Evolutionary conservation across 2,329 filamentous ascomycete species (phyloP).

Genomic region (Talaromyces marneffei): DNA sequence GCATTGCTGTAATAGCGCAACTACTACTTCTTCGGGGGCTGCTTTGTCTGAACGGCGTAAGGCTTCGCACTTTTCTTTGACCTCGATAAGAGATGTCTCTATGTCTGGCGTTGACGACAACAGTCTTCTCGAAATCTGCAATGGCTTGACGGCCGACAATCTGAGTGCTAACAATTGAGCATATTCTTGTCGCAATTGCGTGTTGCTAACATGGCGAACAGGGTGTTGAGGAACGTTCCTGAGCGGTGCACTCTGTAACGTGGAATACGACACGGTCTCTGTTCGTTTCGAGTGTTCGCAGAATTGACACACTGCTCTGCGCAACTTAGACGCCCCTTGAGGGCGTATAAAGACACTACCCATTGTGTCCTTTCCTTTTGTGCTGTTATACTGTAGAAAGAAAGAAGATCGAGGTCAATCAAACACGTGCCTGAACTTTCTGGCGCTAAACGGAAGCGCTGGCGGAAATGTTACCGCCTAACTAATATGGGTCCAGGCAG

Average conservation of each 20-base stretch:
- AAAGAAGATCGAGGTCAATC: not conserved
- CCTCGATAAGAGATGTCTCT: constrained; percentile 26
- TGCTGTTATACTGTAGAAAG: not conserved
- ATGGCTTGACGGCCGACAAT: not conserved
- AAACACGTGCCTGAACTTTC: not conserved
- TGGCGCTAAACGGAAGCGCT: not conserved
- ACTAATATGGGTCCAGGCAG: not conserved
- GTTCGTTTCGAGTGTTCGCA: constrained; percentile 31
- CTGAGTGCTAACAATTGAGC: not conserved
- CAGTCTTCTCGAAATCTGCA: not conserved
- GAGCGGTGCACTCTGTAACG: constrained; percentile 7
- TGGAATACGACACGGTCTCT: constrained; percentile 16
- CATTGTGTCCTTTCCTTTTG: constrained; percentile 21
- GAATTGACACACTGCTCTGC: constrained; percentile 32
- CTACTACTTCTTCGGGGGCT: constrained; percentile 31
- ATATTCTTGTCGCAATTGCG: not conserved
- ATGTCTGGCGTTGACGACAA: not conserved
- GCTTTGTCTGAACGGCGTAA: constrained; percentile 28
- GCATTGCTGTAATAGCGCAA: constrained; percentile 31
- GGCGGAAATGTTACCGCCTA: constrained; percentile 11
- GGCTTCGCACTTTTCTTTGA: constrained; percentile 24
- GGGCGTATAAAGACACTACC: constrained; percentile 30
- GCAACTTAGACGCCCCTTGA: constrained; percentile 15
- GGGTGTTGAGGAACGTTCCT: constrained; percentile 2
- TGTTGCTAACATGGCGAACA: constrained; percentile 1